Percentiles rank a stretch among this genome's conserved stretches.
Evolutionary conservation across 2,329 filamentous ascomycete genomes (phyloP).

Genomic region (Fusarium compactum): DNA sequence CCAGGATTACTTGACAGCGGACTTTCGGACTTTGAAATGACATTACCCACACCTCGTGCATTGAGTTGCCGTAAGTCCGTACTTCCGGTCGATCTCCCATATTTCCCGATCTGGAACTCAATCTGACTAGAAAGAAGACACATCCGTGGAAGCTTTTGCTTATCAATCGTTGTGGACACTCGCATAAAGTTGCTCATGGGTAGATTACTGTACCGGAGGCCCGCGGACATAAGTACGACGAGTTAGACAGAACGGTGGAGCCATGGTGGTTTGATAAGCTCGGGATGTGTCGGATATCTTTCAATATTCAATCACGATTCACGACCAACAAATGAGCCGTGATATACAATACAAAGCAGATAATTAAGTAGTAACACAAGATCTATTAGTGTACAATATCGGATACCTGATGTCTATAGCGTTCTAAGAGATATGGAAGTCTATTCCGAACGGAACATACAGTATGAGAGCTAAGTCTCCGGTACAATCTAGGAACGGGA

Average conservation of each 20-base stretch:
- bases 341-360: not conserved
- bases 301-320: no score
- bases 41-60: constrained; percentile 5
- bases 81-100: constrained; percentile 29
- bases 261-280: not conserved
- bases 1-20: not conserved
- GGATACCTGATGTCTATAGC: not conserved
- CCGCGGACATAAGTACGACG: not conserved
- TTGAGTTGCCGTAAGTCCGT: constrained; percentile 18
- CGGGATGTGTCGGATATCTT: not conserved
- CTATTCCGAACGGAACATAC: not conserved
- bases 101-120: not conserved
- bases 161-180: not conserved
- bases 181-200: not conserved
- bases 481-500: not conserved
- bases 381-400: not conserved
- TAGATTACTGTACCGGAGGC: not conserved
- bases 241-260: not conserved
- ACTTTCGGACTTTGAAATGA: not conserved
- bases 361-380: not conserved
- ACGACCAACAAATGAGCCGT: no score
- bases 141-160: not conserved
- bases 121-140: not conserved
- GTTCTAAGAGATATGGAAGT: not conserved
- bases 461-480: not conserved